Evolutionary conservation across 345 rosid genomes (phyloP), one percentile per base, ranked within the genome.

Genomic region (Alliaria petiolata): DNA sequence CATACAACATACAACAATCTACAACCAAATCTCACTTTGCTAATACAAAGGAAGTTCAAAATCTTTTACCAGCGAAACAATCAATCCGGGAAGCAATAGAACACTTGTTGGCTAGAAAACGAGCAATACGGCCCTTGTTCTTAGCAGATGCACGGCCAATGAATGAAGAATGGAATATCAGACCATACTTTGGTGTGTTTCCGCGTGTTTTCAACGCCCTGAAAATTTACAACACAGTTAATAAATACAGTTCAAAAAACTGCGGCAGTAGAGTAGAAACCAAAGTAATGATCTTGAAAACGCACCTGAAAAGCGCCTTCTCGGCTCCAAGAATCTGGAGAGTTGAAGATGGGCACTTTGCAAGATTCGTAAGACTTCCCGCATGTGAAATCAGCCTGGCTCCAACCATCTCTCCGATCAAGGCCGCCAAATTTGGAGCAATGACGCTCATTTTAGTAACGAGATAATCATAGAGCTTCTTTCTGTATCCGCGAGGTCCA

Each of bases 61-160:
- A 43, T 26, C 8, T 60, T 3, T 70, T 80, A 89, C 96, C 98
- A 7, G 92, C 69, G 77, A 89, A 92, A 76, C 92, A 92, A 73
- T 92, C 98, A 12, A 92, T 88, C 49, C 98, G 85, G 36, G 90
- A 83, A 44, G 98, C 98, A 53, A 89, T 83, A 9, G 95, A 92
- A 75, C 98, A 92, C 75, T 92, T 92, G 72, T 84, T 86, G 44
- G 98, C 98, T 33, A 92, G 87, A 79, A 80, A 89, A 28, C 98
- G 96, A 70, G 96, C 98, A 85, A 92, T 87, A 62, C 98, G 87
- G 4, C 98, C 96, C 82, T 92, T 92, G 83, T 89, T 92, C 55
- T 78, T 82, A 11, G 92, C 83, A 71, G 96, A 82, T 46, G 98
- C 92, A 50, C 92, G 87, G 5, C 96, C 90, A 79, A 92, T 92